phyloP scores from a whole-genome alignment of 1,284 basidiomycete genomes.

The Leccinum ponderosum region DNA sequence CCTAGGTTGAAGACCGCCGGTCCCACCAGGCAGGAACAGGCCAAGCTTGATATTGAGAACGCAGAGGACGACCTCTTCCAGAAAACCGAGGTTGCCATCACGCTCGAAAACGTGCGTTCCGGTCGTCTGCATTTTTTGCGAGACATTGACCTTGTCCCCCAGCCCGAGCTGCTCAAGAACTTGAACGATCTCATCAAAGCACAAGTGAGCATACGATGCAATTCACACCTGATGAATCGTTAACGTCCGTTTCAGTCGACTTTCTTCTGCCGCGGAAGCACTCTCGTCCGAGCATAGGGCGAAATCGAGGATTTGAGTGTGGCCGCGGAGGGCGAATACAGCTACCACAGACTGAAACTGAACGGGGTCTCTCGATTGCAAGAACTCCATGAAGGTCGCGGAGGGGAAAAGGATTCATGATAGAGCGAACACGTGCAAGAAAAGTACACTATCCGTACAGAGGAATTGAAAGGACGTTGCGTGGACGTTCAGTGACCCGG shows the following conservation, averaged over 20 bases:
- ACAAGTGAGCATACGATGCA: conserved; percentile 43
- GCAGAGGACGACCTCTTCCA: conserved; percentile 84
- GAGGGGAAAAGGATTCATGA: conserved; percentile 6
- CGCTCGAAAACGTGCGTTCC: conserved; percentile 86
- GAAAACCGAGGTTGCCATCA: conserved; percentile 97
- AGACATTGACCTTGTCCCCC: background rate
- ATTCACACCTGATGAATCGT: background rate
- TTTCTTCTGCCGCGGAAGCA: conserved; percentile 77
- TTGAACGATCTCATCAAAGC: conserved; percentile 92
- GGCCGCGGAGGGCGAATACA: conserved; percentile 92
- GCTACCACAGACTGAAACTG: conserved; percentile 20
- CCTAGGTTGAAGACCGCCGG: conserved; percentile 73
- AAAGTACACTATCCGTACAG: conserved; percentile 13
- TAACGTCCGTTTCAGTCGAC: conserved; percentile 50
- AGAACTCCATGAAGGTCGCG: conserved; percentile 14
- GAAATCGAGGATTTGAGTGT: conserved; percentile 90
- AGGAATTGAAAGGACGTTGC: background rate
- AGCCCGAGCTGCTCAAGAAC: conserved; percentile 96
- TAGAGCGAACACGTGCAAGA: conserved; percentile 1
- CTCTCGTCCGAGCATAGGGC: conserved; percentile 74
- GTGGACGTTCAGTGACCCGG: conserved; percentile 62
- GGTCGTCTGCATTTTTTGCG: background rate
- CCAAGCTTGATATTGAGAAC: too few relatives aligned
- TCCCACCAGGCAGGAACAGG: conserved; percentile 32
- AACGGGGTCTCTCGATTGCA: conserved; percentile 9